phyloP scores from a whole-genome alignment of 1,284 basidiomycete genomes.

The Papiliotrema fonsecae region DNA sequence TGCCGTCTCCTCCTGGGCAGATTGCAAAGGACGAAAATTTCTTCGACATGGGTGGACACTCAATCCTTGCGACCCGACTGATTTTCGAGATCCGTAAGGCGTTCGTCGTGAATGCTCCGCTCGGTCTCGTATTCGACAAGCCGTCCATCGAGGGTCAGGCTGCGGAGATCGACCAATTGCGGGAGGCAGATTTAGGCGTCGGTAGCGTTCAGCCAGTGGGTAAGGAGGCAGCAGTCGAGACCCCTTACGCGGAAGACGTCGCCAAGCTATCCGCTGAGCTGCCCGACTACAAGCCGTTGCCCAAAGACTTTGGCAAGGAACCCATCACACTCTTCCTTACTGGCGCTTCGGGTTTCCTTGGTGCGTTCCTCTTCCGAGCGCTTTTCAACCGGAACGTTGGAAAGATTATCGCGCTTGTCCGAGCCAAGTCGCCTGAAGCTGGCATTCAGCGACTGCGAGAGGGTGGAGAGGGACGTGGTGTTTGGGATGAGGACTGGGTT shows the following conservation, averaged over 20 bases:
- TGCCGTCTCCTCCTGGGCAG: constrained; percentile 72
- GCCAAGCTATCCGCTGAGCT: constrained; percentile 61
- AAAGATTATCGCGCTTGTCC: constrained; percentile 88
- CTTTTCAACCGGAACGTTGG: constrained; percentile 66
- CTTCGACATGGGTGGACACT: constrained; percentile 98
- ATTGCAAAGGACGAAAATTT: constrained; percentile 91
- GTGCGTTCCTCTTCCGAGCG: constrained; percentile 84
- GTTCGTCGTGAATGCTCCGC: constrained; percentile 85
- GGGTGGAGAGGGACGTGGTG: constrained; percentile 74
- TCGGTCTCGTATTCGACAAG: constrained; percentile 88
- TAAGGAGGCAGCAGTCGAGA: constrained; percentile 25
- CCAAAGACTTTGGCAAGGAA: constrained; percentile 55
- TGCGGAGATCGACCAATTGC: constrained; percentile 68
- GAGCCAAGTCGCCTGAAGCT: constrained; percentile 62
- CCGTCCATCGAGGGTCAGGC: constrained; percentile 84
- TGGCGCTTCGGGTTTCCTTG: constrained; percentile 94
- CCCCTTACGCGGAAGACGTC: constrained; percentile 73
- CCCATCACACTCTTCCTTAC: constrained; percentile 84
- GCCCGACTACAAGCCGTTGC: constrained; percentile 57
- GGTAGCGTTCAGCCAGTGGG: constrained; percentile 43
- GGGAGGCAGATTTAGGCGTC: constrained; percentile 76
- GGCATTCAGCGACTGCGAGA: constrained; percentile 71
- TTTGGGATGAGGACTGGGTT: constrained; percentile 91
- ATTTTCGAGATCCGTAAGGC: constrained; percentile 95
- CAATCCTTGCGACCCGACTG: constrained; percentile 92